Evolutionary conservation across 2,329 filamentous ascomycete genomes (phyloP).

Genomic region (Coniosporium tulheliwenetii): DNA sequence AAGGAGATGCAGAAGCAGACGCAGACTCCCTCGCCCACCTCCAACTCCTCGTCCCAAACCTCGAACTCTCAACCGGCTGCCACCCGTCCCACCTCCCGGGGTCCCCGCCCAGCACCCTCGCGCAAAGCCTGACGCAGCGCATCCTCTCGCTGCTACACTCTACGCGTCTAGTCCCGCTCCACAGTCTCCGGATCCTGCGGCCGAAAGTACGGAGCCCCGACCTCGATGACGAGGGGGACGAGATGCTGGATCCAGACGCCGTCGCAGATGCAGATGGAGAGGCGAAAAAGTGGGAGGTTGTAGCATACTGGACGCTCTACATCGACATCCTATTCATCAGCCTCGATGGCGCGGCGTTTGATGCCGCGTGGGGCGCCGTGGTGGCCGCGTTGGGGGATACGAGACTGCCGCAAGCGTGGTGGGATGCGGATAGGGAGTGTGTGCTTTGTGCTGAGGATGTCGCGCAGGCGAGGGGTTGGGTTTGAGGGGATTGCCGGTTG

Average conservation of each 20-base stretch:
- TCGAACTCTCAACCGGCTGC: conserved; percentile 83
- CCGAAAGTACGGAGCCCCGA: conserved; percentile 11
- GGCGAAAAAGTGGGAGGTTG: conserved; percentile 36
- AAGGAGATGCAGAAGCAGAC: conserved; percentile 37
- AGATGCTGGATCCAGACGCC: conserved; percentile 29
- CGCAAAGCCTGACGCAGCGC: conserved; percentile 72
- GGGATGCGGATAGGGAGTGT: conserved; percentile 67
- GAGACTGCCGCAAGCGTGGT: conserved; percentile 61
- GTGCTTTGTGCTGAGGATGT: conserved; percentile 57
- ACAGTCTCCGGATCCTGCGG: conserved; percentile 61
- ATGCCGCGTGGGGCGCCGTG: conserved; percentile 76
- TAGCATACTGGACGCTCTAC: conserved; percentile 89
- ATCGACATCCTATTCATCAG: conserved; percentile 92
- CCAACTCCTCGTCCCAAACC: conserved; percentile 77
- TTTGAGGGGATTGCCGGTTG: conserved; percentile 53
- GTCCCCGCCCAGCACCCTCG: conserved; percentile 47
- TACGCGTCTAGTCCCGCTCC: conserved; percentile 47
- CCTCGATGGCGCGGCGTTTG: conserved; percentile 80
- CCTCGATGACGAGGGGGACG: conserved; percentile 25
- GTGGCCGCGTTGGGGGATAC: conserved; percentile 69
- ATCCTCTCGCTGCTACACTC: conserved; percentile 63
- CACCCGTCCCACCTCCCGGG: conserved; percentile 65
- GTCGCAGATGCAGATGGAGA: conserved; percentile 15
- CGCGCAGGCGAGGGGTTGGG: conserved; percentile 39
- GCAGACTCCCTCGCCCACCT: conserved; percentile 30